Conservation (phyloP, 2,329 filamentous ascomycete genomes). For the Arthrobotrys musiformis region DNA sequence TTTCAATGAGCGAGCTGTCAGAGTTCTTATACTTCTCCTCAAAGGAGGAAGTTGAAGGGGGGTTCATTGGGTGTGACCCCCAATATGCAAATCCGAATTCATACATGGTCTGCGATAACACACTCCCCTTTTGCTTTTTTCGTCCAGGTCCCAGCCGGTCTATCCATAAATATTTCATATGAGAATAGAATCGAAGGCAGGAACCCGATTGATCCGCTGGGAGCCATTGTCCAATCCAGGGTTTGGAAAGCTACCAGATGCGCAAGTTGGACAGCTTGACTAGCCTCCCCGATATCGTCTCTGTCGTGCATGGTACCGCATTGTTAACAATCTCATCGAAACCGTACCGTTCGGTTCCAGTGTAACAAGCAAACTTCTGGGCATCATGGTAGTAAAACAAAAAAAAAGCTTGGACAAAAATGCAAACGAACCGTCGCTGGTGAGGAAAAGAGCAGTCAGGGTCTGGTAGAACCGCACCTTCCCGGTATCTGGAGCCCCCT, state of each 20-base stretch:
- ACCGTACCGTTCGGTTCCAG: constrained; percentile 7
- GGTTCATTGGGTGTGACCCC: background rate
- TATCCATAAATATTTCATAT: background rate
- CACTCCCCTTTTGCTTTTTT: constrained; percentile 18
- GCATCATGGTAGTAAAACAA: background rate
- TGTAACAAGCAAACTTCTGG: constrained; percentile 22
- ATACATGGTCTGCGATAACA: constrained; percentile 10
- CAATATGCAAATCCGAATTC: constrained; percentile 10
- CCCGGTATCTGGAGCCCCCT: constrained; percentile 1
- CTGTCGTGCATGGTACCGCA: background rate
- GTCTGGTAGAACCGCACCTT: constrained; percentile 11
- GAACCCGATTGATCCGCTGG: constrained; percentile 43
- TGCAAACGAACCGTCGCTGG: constrained; percentile 8
- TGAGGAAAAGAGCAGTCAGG: background rate
- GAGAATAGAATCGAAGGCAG: constrained; percentile 22
- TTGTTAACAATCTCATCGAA: background rate
- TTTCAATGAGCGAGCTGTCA: constrained; percentile 7
- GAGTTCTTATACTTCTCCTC: constrained; percentile 32
- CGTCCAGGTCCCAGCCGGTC: too few relatives aligned
- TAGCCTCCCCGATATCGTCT: constrained; percentile 9
- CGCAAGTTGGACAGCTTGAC: background rate
- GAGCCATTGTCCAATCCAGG: constrained; percentile 23
- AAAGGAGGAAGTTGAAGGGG: constrained; percentile 24
- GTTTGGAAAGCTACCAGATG: constrained; percentile 11
- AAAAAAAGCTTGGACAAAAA: background rate